A percentile compares a stretch with the other conserved stretches of the same genome.
These are phyloP conservation scores for Vitis rupestris DNA, from an alignment of 164 flowering plant species.

Conservation along the genomic window DNA sequence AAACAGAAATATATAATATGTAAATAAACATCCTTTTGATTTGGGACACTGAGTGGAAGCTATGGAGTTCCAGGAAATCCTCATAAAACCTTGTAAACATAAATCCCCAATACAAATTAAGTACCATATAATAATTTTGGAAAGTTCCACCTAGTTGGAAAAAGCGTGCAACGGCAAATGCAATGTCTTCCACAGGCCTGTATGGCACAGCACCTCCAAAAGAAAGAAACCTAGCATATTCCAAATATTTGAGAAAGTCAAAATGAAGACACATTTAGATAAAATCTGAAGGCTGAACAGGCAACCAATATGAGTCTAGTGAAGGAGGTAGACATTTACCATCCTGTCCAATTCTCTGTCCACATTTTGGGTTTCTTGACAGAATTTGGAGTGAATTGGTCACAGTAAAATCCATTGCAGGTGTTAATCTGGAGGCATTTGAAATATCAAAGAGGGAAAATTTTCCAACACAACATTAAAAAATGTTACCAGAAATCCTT, in stretches of 20 bases:
- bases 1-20: constrained; percentile 14
- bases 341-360: constrained; percentile 99
- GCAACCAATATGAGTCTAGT: neutral
- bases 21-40: neutral
- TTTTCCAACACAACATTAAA: neutral
- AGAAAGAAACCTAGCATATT: constrained; percentile 61
- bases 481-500: neutral
- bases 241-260: neutral
- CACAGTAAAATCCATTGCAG: constrained; percentile 98
- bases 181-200: constrained; percentile 93
- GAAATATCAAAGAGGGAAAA: neutral
- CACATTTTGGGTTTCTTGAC: constrained; percentile 83
- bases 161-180: constrained; percentile 92
- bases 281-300: neutral
- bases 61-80: neutral
- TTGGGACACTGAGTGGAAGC: constrained; percentile 2
- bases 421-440: constrained; percentile 76
- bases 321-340: constrained; percentile 42
- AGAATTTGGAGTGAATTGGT: constrained; percentile 82
- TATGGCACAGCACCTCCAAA: constrained; percentile 82
- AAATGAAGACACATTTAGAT: neutral
- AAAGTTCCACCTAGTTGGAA: constrained; percentile 91
- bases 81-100: neutral
- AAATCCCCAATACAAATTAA: constrained; percentile 1
- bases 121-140: constrained; percentile 96